Base-by-base conservation (phyloP, 2,329 filamentous ascomycete genomes). In the Penicillium sp. region DNA sequence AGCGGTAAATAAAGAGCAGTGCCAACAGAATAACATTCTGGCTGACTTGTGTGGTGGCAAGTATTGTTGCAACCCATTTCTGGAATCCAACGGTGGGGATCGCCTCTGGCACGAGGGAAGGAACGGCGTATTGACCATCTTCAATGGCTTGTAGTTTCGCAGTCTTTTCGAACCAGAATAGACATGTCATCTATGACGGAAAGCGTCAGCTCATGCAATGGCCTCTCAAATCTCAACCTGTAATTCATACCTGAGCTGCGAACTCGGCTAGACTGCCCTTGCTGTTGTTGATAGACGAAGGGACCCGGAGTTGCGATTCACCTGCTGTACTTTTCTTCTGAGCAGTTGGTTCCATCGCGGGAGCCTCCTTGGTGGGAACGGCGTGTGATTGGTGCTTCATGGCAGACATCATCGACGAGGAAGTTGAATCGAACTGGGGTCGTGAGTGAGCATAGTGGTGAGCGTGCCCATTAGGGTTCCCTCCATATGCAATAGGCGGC, bases 131-230 rank as follows among this genome's bases (percentile, higher is more conserved):
- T 56, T 59, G 63, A 56, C 55, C 73, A 9, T 83, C 81, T 65
- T 91, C 86, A 31, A 91, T 88, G 49, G 82, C 79, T 59, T 87
- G 81, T 13, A 97, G 75, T 18, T 87, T 86, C n/a, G 86, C 80
- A 36, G 88, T 86, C 13, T 87, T 87, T 71, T 97, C 91, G 67
- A 97, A 97, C 92, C 93, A 97, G 74, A 97, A 96, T 12, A 99
- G 78, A 65, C 92, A 96, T 11, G 92, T 95, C 71, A 97, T 88
- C 88, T 95, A 63, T 2, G 27, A 42, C 42, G 49, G 7, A 2
- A 16, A 2, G 12, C 3, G 34, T 44, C 33, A 55, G 52, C 27
- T 41, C 42, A 12, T 41, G 29, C 22, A 3, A 30, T 44, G 19
- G 12, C 30, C 5, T 16, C 14, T 22, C 12, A 8, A 4, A 10